Evolutionary conservation across 78 protist species (phyloP).

Genomic region (Dictyostelium firmibasis): DNA sequence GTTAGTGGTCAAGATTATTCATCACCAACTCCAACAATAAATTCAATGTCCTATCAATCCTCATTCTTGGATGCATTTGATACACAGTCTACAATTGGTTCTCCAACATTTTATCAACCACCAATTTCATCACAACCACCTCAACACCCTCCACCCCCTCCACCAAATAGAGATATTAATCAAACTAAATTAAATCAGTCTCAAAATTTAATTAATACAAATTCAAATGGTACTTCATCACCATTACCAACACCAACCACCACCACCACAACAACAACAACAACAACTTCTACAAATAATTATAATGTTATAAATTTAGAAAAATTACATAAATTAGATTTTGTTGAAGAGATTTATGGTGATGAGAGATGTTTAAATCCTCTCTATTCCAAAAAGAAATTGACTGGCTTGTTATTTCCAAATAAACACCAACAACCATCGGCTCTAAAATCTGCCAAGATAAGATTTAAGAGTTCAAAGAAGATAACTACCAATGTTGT

Average conservation of each 20-base stretch:
- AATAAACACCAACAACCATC: neutral
- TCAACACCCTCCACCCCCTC: neutral
- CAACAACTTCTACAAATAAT: neutral
- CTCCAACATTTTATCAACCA: neutral
- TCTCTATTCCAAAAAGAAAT: neutral
- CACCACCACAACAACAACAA: neutral
- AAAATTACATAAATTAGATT: conserved; percentile 37
- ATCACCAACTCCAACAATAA: neutral
- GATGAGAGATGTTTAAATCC: conserved; percentile 14
- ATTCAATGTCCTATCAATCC: neutral
- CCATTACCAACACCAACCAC: neutral
- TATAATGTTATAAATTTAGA: neutral
- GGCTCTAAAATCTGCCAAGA: neutral
- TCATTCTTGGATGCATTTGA: neutral
- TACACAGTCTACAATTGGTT: neutral
- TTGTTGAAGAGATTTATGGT: conserved; percentile 42
- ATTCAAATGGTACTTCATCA: neutral
- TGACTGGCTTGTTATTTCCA: neutral
- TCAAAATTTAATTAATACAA: neutral
- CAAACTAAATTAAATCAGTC: neutral
- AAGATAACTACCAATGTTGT: neutral
- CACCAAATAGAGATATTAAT: neutral
- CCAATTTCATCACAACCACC: conserved; percentile 7
- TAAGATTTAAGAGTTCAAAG: neutral
- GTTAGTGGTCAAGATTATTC: neutral